Evolutionary conservation across 345 rosid genomes (phyloP), one percentile per base, ranked within the genome.

Genomic region (Populus euphratica): DNA sequence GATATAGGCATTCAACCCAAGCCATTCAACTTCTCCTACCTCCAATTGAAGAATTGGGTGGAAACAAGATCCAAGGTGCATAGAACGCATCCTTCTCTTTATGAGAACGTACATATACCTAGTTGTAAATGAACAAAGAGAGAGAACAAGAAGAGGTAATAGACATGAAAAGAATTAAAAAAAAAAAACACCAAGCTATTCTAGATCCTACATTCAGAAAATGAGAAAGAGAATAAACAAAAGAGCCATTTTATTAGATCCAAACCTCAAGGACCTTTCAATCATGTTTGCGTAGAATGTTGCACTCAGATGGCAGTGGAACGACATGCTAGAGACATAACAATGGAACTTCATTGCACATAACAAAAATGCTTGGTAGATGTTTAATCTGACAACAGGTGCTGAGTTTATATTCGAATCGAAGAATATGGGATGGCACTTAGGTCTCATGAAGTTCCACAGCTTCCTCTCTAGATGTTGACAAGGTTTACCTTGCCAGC

Each of bases 331-430:
- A 11, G 87, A 81, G 41, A 86, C 75, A 73, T 89, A 89, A 80
- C 97, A 88, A 68, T 90, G 97, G 78, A 86, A 91, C 78, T 93
- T 94, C 97, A 94, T 93, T 25, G 97, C 97, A 78, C 90, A 86
- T 74, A 93, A 72, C 82, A 94, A 74, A 77, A 94, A 91, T 64
- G 84, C 82, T 85, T 94, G 97, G 83, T 90, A 93, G 86, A 91
- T 82, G 79, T 94, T 94, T 83, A 94, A 79, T 88, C 93, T 87
- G 63, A 89, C 90, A 31, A 88, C 86, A 23, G 79, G 86, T 43
- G 86, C 84, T 2, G 97, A 88, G 83, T 95, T 93, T 78, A 95
- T 90, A 79, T 91, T 90, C 1, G 91, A 85, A 82, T 95, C 99
- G 4, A 86, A 89, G 82, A 95, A 89, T 77, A 91, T 81, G 68